Evolutionary conservation across 805 yeast genomes (phyloP), one percentile per base, ranked within the genome.

Genomic region (Saccharomycopsis javanensis): DNA sequence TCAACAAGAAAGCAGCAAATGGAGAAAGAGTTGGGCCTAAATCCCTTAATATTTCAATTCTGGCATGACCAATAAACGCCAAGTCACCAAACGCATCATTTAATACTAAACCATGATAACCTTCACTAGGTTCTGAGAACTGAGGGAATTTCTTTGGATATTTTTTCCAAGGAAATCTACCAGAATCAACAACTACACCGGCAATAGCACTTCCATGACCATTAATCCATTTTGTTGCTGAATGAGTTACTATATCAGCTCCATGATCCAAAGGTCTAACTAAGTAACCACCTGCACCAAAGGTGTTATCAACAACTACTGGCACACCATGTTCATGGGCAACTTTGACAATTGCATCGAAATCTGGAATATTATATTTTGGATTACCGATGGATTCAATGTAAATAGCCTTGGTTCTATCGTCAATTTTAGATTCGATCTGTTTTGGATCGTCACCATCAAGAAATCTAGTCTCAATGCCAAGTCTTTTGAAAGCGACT

Each of bases 171-270:
- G 92, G 95, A 78, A 92, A 92, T 54, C 86, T 91, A 64, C 97
- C 97, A 37, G 90, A 81, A 70, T 92, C 97, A 52, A 92, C 78
- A 63, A 92, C 78, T 55, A 85, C 87, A 77, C 98, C 98, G 55
- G 86, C 97, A 71, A 91, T 84, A 50, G 97, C 88, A 57, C 87
- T 89, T 68, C 98, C 97, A 69, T 91, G 97, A 59, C 97, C 98
- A 62, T 96, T 96, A 64, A 91, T 91, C 97, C 97, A 92, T 72
- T 91, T 91, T 59, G 98, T 91, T 56, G 97, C 96, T 60, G 97
- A 90, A 71, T 91, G 96, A 20, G 86, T 86, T 34, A 92, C 86
- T 63, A 91, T 85, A 69, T 91, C 97, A 51, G 89, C 97, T 63
- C 97, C 97, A 66, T 80, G 86, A 61, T 86, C 86, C 64, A 91